These are phyloP conservation scores for Kurtzmaniella cleridarum DNA, from an alignment of 805 yeast species.

Conservation along the genomic window DNA sequence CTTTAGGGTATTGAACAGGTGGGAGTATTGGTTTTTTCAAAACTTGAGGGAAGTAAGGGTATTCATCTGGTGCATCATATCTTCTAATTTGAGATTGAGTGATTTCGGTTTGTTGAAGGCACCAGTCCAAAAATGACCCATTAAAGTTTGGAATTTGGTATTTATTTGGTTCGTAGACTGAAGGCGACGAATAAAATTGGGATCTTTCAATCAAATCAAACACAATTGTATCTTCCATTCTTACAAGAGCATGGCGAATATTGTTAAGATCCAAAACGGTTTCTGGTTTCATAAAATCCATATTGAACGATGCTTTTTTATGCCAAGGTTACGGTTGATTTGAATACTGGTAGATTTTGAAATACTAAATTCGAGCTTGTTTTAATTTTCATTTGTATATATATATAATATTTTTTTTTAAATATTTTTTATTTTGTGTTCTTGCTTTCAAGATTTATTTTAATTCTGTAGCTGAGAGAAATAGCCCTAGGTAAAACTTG, in stretches of 20 bases:
- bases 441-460: too few species aligned
- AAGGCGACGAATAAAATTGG: conserved; percentile 71
- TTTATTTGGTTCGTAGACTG: conserved; percentile 61
- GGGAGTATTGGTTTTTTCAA: conserved; percentile 75
- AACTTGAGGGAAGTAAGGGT: conserved; percentile 75
- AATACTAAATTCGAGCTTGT: neutral
- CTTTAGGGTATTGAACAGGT: conserved; percentile 67
- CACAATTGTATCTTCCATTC: conserved; percentile 96
- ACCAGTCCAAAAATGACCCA: conserved; percentile 87
- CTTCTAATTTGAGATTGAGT: conserved; percentile 70
- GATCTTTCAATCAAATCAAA: conserved; percentile 91
- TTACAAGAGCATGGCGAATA: conserved; percentile 76
- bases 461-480: too few species aligned
- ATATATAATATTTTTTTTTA: too few species aligned
- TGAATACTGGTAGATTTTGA: too few species aligned
- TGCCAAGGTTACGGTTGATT: neutral
- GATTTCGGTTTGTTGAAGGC: conserved; percentile 67
- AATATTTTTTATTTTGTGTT: too few species aligned
- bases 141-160: conserved; percentile 60
- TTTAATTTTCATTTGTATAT: neutral
- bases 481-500: too few species aligned
- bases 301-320: conserved; percentile 17
- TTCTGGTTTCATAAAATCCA: conserved; percentile 84
- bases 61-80: conserved; percentile 91
- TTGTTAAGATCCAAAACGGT: conserved; percentile 75